phyloP scores from a whole-genome alignment of 345 rosid genomes.

The Melaleuca alternifolia region DNA sequence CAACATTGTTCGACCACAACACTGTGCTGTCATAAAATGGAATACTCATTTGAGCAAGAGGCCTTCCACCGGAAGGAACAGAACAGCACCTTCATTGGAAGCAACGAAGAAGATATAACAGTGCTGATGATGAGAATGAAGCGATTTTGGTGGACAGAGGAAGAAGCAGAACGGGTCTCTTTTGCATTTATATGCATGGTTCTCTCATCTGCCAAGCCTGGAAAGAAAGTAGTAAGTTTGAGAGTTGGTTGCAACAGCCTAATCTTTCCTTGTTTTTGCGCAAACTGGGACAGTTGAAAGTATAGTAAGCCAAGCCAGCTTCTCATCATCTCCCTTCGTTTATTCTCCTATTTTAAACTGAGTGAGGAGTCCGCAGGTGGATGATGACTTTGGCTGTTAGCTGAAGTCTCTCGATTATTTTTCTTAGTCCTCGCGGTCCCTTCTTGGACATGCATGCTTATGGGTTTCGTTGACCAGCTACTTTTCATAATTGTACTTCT shows the following conservation, averaged over 20 bases:
- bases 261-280: not conserved
- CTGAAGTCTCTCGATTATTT: not conserved
- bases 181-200: not conserved
- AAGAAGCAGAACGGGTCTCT: not conserved
- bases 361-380: not conserved
- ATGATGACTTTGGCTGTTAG: not conserved
- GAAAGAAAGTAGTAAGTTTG: not conserved
- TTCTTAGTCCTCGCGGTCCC: not conserved
- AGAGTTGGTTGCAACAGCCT: slow-evolving; percentile 18
- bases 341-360: not conserved
- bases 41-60: slow-evolving; percentile 52
- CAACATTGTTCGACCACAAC: not conserved
- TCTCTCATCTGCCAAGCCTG: slow-evolving; percentile 8
- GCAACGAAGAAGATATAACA: not conserved
- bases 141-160: not conserved
- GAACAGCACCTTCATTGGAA: not conserved
- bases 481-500: not conserved
- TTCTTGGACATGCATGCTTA: not conserved
- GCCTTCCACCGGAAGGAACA: slow-evolving; percentile 5
- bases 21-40: slow-evolving; percentile 8
- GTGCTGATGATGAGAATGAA: not conserved
- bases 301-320: not conserved
- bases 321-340: not conserved
- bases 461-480: not conserved
- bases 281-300: not conserved